Percentiles rank a stretch among this genome's conserved stretches.
Conservation (phyloP, 345 rosid species). For the Laguncularia racemosa region DNA sequence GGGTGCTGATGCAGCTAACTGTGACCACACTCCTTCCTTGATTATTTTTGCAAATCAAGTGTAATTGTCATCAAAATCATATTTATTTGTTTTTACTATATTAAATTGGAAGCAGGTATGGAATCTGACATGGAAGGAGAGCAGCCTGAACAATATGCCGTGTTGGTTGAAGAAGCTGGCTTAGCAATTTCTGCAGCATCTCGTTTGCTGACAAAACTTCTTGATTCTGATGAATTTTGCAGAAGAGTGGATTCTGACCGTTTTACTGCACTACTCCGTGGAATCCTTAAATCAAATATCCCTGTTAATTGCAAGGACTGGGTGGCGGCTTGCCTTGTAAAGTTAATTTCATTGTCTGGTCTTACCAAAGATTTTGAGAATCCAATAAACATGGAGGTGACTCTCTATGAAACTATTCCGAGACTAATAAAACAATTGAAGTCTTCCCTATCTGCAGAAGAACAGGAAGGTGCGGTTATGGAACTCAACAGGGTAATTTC, state of each 20-base stretch:
- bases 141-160: conserved; percentile 46
- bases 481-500: conserved; percentile 77
- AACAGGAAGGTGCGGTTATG: conserved; percentile 63
- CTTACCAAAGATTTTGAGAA: conserved; percentile 24
- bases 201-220: conserved; percentile 65
- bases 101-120: conserved; percentile 23
- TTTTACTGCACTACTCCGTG: conserved; percentile 33
- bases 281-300: conserved; percentile 40
- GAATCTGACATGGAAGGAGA: conserved; percentile 43
- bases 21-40: too few relatives aligned
- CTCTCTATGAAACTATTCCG: conserved; percentile 72
- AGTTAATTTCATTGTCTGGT: conserved; percentile 39
- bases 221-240: conserved; percentile 51
- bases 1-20: too few relatives aligned
- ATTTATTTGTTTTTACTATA: background rate
- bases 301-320: conserved; percentile 61
- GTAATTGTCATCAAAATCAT: too few relatives aligned
- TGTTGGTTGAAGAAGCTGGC: conserved; percentile 74
- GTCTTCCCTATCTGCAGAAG: conserved; percentile 37
- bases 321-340: conserved; percentile 75
- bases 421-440: conserved; percentile 58
- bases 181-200: conserved; percentile 61
- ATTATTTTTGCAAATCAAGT: too few relatives aligned
- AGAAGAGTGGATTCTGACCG: conserved; percentile 19
- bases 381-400: conserved; percentile 60